Percentiles rank a stretch among this genome's conserved stretches.
Conservation (phyloP, 2,329 filamentous ascomycete genomes). For the Corniculantispora saksenae region DNA sequence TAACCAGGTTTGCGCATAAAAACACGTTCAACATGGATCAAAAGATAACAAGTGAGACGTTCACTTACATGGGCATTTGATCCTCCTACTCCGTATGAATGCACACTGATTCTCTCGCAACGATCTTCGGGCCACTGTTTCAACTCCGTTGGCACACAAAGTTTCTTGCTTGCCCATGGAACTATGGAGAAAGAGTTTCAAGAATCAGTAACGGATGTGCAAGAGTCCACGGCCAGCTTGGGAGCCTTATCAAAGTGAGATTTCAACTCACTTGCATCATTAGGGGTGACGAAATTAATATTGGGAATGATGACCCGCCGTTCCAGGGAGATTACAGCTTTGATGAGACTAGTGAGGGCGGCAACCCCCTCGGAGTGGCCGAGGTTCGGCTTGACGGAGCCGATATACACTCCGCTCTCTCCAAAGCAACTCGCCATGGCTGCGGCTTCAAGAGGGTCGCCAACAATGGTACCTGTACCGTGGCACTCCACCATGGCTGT, state of each 20-base stretch:
- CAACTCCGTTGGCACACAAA: slow-evolving; percentile 28
- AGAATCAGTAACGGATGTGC: too few relatives aligned
- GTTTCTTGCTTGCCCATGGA: slow-evolving; percentile 14
- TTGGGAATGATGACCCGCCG: slow-evolving; percentile 30
- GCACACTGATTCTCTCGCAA: slow-evolving; percentile 34
- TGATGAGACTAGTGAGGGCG: slow-evolving; percentile 34
- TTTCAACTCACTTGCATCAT: slow-evolving; percentile 29
- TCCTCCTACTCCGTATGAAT: slow-evolving; percentile 42
- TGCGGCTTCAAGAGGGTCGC: slow-evolving; percentile 43
- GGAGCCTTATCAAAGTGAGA: too few relatives aligned
- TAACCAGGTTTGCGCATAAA: too few relatives aligned
- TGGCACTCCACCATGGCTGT: slow-evolving; percentile 42
- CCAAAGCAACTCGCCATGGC: slow-evolving; percentile 38
- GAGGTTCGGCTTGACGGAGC: slow-evolving; percentile 40
- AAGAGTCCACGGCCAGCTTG: too few relatives aligned
- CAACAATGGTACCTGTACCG: slow-evolving; percentile 46
- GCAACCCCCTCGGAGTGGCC: slow-evolving; percentile 40
- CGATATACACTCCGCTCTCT: slow-evolving; percentile 28
- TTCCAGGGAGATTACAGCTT: slow-evolving; percentile 33
- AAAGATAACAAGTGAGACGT: too few relatives aligned
- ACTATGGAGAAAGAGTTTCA: too few relatives aligned
- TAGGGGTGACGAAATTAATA: slow-evolving; percentile 29
- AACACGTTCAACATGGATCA: too few relatives aligned
- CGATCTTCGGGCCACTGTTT: slow-evolving; percentile 28
- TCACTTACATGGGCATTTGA: slow-evolving; percentile 36